Evolutionary conservation across 148 eudicot genomes (phyloP), one percentile per base, ranked within the genome.

Genomic region (Rhododendron williamsianum): DNA sequence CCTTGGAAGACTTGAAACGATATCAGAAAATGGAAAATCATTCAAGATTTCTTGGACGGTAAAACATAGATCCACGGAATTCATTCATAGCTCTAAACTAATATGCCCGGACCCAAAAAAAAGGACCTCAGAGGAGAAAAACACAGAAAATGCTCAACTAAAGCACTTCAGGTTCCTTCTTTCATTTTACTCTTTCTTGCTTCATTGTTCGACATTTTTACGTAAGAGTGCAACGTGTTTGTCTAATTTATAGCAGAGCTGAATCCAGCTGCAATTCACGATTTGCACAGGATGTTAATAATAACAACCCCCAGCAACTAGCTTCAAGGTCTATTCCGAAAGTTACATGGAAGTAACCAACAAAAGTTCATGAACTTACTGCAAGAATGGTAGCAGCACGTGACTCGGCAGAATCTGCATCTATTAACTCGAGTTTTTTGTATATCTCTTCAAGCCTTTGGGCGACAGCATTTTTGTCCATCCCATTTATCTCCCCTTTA

Each of bases 341-440:
- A 45, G 48, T 33, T 12, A 51, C 21, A 10, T 4, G 46, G 48
- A 41, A 56, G 19, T 33, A 13, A 48, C 46, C 23, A 21, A 63
- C 48, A 87, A 13, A 72, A 81, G n/a, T 33, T 21, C 49, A 52
- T 19, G 81, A 86, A 92, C 97, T 90, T 78, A 97, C 99, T 90
- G 98, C 96, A 85, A 97, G 98, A 90, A 97, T 97, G 84, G 98
- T 89, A 81, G 99, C 94, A 77, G 98, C 99, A 60, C 99, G 98
- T 52, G 99, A 89, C 89, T 93, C 98, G 4, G 98, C 99, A 81
- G 99, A 93, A 89, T 97, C 92, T 41, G 99, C 98, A 85, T 97
- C 99, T 54, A 97, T 95, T 80, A 91, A 89, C 88, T 95, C 99
- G 74, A 97, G 96, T 85, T 98, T 93, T 90, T 94, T 97, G 90